These are phyloP conservation scores for Taiozyma sp. DNA, from an alignment of 1,139 yeast genomes.

Conservation along the genomic window DNA sequence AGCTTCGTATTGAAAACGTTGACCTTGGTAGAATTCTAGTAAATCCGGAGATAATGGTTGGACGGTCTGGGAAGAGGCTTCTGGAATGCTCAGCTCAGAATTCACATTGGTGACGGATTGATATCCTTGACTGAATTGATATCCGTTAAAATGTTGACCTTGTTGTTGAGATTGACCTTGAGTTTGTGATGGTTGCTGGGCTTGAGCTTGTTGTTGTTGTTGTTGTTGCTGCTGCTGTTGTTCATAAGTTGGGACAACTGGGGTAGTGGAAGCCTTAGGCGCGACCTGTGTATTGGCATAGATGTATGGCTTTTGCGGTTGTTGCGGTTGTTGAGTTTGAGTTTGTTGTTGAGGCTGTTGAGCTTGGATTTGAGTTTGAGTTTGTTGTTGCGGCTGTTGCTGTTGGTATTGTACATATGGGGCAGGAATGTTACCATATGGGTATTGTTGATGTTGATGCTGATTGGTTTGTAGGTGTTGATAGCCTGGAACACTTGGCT, in stretches of 20 bases:
- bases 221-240: not conserved
- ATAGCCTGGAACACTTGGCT: not conserved
- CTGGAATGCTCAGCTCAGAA: not conserved
- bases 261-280: not conserved
- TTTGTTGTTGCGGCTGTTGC: not conserved
- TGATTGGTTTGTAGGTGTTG: not conserved
- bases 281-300: not conserved
- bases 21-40: conserved; percentile 13
- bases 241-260: not conserved
- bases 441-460: not conserved
- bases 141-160: not conserved
- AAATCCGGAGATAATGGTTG: conserved; percentile 4
- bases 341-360: conserved; percentile 3
- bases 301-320: not conserved
- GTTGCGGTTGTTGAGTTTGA: not conserved
- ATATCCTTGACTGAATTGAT: not conserved
- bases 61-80: not conserved
- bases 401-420: conserved; percentile 5
- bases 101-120: not conserved
- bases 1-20: conserved; percentile 17
- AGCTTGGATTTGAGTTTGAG: not conserved
- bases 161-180: not conserved
- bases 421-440: not conserved
- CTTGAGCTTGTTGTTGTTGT: not conserved
- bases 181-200: not conserved